Evolutionary conservation across 257 asterid genomes (phyloP).

Genomic region (Handroanthus guayacan): DNA sequence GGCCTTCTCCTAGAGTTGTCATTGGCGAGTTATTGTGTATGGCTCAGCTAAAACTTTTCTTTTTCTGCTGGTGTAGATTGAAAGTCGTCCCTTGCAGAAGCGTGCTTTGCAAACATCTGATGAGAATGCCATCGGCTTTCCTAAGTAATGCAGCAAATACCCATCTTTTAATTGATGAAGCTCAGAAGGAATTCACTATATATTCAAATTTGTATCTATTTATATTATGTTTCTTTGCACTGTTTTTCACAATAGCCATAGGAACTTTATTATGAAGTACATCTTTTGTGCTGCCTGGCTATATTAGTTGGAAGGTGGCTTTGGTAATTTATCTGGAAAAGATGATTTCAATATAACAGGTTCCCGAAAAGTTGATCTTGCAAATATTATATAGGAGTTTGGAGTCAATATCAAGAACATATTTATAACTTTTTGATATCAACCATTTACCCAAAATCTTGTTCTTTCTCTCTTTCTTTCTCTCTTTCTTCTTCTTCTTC

Average conservation of each 20-base stretch:
- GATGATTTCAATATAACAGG: slow-evolving; percentile 4
- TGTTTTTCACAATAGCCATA: not conserved
- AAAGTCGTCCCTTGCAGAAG: slow-evolving; percentile 95
- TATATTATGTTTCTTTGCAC: slow-evolving; percentile 13
- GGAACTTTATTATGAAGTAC: slow-evolving; percentile 24
- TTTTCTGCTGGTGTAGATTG: slow-evolving; percentile 64
- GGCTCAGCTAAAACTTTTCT: slow-evolving; percentile 8
- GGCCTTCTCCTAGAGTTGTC: slow-evolving; percentile 1
- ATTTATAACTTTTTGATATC: slow-evolving; percentile 13
- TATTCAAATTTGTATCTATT: slow-evolving; percentile 9
- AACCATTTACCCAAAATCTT: not conserved
- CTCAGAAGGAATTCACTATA: slow-evolving; percentile 9
- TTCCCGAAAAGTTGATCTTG: slow-evolving; percentile 10
- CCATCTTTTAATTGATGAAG: slow-evolving; percentile 18
- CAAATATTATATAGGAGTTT: not conserved
- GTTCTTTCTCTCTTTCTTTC: not conserved
- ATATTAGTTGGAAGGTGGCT: slow-evolving; percentile 6
- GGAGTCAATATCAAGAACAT: not conserved
- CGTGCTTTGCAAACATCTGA: slow-evolving; percentile 73
- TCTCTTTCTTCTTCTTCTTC: too few species aligned
- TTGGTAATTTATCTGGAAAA: slow-evolving; percentile 5
- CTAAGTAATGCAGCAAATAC: slow-evolving; percentile 59
- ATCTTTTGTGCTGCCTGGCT: not conserved
- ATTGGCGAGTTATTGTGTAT: slow-evolving; percentile 26
- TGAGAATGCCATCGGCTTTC: slow-evolving; percentile 60